phyloP scores from a whole-genome alignment of 768 basidiomycete species.

The Hericium coralloides region DNA sequence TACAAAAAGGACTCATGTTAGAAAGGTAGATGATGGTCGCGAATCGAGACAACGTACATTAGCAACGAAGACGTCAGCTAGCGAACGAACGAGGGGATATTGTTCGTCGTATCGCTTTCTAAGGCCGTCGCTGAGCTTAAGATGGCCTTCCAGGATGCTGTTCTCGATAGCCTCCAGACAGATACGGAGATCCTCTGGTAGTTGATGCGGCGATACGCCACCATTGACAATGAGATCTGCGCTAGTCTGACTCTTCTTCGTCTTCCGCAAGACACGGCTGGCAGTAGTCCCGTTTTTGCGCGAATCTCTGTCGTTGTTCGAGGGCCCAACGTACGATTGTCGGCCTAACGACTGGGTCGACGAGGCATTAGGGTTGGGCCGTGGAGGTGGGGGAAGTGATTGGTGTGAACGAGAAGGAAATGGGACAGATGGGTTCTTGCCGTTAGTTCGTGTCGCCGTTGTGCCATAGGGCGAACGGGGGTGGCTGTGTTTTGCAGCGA shows the following conservation, averaged over 20 bases:
- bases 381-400: conserved; percentile 61
- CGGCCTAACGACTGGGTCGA: conserved; percentile 74
- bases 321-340: conserved; percentile 47
- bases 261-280: conserved; percentile 47
- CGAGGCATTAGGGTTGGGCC: conserved; percentile 38
- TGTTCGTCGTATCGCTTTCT: conserved; percentile 92
- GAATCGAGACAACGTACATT: conserved; percentile 50
- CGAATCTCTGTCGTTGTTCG: conserved; percentile 29
- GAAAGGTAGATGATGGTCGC: conserved; percentile 2
- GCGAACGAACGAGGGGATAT: conserved; percentile 83
- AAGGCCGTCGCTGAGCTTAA: conserved; percentile 74
- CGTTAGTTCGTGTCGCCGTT: conserved; percentile 33
- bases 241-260: conserved; percentile 53
- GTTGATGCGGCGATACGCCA: conserved; percentile 61
- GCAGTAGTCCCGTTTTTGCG: conserved; percentile 33
- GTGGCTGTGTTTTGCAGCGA: conserved; percentile 49
- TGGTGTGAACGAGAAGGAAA: conserved; percentile 78
- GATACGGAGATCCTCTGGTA: conserved; percentile 81
- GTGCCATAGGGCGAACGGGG: conserved; percentile 71
- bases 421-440: conserved; percentile 45
- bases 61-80: conserved; percentile 93
- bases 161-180: conserved; percentile 83
- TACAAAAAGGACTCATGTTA: conserved; percentile 13
- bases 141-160: conserved; percentile 85
- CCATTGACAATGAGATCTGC: conserved; percentile 32